These are phyloP conservation scores for Prunella vulgaris DNA, from an alignment of 257 asterid genomes.

Conservation along the genomic window DNA sequence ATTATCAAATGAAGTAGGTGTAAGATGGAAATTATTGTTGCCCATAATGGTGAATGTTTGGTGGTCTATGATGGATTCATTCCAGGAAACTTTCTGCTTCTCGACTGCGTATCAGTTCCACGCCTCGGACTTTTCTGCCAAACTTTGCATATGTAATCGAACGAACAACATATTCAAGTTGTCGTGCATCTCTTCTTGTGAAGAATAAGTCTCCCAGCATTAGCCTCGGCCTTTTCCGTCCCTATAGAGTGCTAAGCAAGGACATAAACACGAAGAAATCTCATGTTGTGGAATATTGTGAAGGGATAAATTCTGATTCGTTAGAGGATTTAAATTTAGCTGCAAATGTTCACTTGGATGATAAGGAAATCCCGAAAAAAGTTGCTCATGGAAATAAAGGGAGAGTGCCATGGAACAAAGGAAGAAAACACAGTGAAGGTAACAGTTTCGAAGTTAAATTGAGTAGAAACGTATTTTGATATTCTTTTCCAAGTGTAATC, in stretches of 20 bases:
- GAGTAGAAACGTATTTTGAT: background rate
- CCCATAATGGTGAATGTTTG: background rate
- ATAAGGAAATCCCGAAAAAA: constrained; percentile 34
- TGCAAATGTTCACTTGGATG: constrained; percentile 26
- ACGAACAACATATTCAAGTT: constrained; percentile 14
- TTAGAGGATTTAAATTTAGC: constrained; percentile 20
- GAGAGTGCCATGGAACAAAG: constrained; percentile 90
- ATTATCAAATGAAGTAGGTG: background rate
- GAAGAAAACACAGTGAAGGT: constrained; percentile 81
- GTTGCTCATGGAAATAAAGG: constrained; percentile 64
- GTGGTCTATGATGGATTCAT: constrained; percentile 22
- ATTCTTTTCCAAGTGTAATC: constrained; percentile 7
- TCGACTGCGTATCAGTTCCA: constrained; percentile 30
- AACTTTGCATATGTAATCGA: constrained; percentile 29
- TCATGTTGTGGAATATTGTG: constrained; percentile 25
- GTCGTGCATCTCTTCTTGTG: constrained; percentile 20
- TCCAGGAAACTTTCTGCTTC: constrained; percentile 49
- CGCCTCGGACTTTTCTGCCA: constrained; percentile 17
- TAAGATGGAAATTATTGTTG: no score
- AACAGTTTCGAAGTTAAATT: constrained; percentile 10
- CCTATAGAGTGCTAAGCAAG: constrained; percentile 29
- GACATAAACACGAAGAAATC: constrained; percentile 21
- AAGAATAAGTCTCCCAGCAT: constrained; percentile 28
- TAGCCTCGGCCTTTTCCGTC: constrained; percentile 27
- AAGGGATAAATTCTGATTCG: constrained; percentile 18